phyloP scores from a whole-genome alignment of 1,139 yeast species.

The Groenewaldozyma sp. region DNA sequence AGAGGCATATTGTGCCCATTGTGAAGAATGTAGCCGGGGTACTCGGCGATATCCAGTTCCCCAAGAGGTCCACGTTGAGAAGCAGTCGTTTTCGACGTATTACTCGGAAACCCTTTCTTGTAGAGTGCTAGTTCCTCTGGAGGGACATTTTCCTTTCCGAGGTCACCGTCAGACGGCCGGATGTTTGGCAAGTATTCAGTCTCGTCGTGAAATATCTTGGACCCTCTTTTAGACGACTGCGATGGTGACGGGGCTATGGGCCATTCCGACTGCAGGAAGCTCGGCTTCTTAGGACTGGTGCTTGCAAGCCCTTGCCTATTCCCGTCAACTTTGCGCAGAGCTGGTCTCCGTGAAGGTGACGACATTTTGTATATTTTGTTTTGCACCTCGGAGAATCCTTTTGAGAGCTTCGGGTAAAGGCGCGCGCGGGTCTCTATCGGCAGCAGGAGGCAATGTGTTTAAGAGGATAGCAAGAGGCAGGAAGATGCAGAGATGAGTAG shows the following conservation, averaged over 20 bases:
- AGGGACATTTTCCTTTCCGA: constrained; percentile 5
- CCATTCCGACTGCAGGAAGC: too few species aligned
- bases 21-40: constrained; percentile 7
- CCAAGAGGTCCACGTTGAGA: constrained; percentile 5
- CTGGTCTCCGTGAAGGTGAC: background rate
- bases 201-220: background rate
- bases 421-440: too few species aligned
- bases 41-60: constrained; percentile 5
- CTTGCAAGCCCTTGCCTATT: background rate
- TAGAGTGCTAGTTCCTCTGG: constrained; percentile 1
- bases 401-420: too few species aligned
- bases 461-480: background rate
- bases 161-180: background rate
- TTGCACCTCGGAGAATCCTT: too few species aligned
- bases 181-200: background rate
- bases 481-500: too few species aligned
- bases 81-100: background rate
- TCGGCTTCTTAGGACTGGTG: background rate
- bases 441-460: background rate
- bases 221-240: background rate
- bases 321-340: background rate
- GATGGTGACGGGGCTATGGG: background rate
- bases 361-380: background rate
- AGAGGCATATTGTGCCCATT: constrained; percentile 3
- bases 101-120: background rate